These are phyloP conservation scores for Venturiaceae sp. DNA, from an alignment of 2,329 filamentous ascomycete genomes.

Conservation along the genomic window DNA sequence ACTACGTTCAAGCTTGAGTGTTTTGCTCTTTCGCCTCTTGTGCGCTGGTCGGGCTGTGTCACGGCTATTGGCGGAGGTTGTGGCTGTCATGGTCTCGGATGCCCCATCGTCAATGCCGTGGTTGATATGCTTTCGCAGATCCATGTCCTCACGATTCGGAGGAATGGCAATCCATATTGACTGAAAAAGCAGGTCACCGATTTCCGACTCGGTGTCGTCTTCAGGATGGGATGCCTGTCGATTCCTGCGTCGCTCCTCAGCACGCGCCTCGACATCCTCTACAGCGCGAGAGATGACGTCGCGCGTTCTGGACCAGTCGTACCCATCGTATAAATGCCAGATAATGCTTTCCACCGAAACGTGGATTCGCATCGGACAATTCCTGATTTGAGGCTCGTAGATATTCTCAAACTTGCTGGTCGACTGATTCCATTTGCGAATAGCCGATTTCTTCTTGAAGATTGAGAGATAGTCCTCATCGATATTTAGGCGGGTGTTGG, in stretches of 20 bases:
- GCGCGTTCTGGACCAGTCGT: conserved; percentile 86
- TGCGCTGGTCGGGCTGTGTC: conserved; percentile 24
- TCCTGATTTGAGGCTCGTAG: conserved; percentile 49
- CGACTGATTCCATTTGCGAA: conserved; percentile 70
- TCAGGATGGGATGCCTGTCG: conserved; percentile 45
- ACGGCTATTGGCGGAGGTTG: conserved; percentile 54
- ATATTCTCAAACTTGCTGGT: conserved; percentile 64
- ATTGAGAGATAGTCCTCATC: conserved; percentile 52
- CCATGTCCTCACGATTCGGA: conserved; percentile 71
- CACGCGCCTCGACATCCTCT: conserved; percentile 74
- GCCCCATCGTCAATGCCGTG: conserved; percentile 74
- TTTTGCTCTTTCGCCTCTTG: conserved; percentile 32
- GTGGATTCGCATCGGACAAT: conserved; percentile 65
- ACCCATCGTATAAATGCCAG: conserved; percentile 97
- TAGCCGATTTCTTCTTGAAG: conserved; percentile 53
- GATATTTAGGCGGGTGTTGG: background rate
- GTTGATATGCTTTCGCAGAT: conserved; percentile 77
- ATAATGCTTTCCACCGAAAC: conserved; percentile 86
- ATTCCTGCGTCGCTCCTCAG: conserved; percentile 59
- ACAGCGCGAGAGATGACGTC: conserved; percentile 82
- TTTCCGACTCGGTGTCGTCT: conserved; percentile 70
- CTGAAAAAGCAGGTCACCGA: conserved; percentile 95
- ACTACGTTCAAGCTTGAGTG: conserved; percentile 70
- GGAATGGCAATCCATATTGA: conserved; percentile 96
- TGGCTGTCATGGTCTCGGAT: conserved; percentile 84